A percentile compares a stretch with the other conserved stretches of the same genome.
Conservation (phyloP, 2,329 filamentous ascomycete genomes). For the Fusarium concolor region DNA sequence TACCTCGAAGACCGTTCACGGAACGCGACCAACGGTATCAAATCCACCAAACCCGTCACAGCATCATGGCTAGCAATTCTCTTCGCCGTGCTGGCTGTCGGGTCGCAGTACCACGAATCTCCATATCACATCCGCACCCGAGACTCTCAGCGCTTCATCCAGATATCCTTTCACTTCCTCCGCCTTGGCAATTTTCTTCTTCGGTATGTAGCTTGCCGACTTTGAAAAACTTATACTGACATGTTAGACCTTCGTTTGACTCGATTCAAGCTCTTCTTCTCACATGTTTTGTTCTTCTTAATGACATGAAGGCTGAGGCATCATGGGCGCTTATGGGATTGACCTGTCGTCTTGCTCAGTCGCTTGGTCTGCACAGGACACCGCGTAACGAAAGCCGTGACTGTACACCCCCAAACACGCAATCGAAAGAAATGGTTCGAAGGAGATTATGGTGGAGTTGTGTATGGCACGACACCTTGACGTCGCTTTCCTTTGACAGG, state of each 20-base stretch:
- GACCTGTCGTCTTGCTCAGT: conserved; percentile 73
- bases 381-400: conserved; percentile 59
- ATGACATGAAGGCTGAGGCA: conserved; percentile 77
- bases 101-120: conserved; percentile 74
- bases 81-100: conserved; percentile 73
- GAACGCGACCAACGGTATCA: conserved; percentile 60
- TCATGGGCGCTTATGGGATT: conserved; percentile 74
- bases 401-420: conserved; percentile 56
- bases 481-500: conserved; percentile 74
- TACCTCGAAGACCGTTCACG: conserved; percentile 73
- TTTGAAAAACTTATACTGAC: conserved; percentile 10
- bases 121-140: conserved; percentile 70
- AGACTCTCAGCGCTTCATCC: conserved; percentile 70
- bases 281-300: conserved; percentile 71
- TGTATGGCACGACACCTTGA: conserved; percentile 74
- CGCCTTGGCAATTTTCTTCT: conserved; percentile 72
- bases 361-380: conserved; percentile 68
- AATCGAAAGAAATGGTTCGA: conserved; percentile 66
- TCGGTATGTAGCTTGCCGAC: conserved; percentile 52
- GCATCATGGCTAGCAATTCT: conserved; percentile 75
- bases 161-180: conserved; percentile 74
- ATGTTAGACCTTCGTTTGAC: conserved; percentile 68
- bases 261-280: conserved; percentile 73
- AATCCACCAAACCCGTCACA: conserved; percentile 64
- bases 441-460: conserved; percentile 73